Base-by-base conservation (phyloP, 805 yeast genomes). In the Candida fluviatilis region DNA sequence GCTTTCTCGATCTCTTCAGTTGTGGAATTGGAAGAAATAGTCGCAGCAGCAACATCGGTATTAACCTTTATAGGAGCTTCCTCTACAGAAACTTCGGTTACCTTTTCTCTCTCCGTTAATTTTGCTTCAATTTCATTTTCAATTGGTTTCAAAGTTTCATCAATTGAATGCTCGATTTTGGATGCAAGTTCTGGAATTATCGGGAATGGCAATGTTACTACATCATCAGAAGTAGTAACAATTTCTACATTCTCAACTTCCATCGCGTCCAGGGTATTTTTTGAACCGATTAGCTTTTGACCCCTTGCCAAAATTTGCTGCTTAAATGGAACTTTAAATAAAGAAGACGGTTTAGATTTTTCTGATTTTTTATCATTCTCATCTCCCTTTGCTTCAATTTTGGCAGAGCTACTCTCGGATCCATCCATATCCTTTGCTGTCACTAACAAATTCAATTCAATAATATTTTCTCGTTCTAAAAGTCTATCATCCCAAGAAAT, bases 401-500 rank as follows among this genome's bases (percentile, higher is more conserved):
- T 28, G 15, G 5, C 7, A 12, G 7, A 5, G 8, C 10, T 27
- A 71, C 48, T 7, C 54, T 54, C 58, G 51, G 45, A 5, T 26
- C 15, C 18, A 53, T 50, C 34, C 5, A 29, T 36, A 1, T 53
- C 47, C 18, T 50, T 40, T n/a, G 52, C 40, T 4, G 55, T 41
- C 2, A 59, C 48, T 10, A 47, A 42, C 15, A 54, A 37, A 8
- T 54, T 45, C 47, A 49, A 45, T 38, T 49, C 52, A 7, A 59
- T 48, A 3, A 39, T 19, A n/a, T 48, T 49, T 49, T 62, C 71
- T 49, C 66, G 42, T 14, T 56, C 51, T 4, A 45, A 31, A 25
- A 64, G 43, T 21, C 71, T 45, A 27, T 64, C 58, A 31, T 58
- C 47, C 73, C 73, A 57, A 21, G 75, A 53, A 7, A 64, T 34